Conservation (phyloP, 257 asterid genomes). For the Nicotiana sylvestris region DNA sequence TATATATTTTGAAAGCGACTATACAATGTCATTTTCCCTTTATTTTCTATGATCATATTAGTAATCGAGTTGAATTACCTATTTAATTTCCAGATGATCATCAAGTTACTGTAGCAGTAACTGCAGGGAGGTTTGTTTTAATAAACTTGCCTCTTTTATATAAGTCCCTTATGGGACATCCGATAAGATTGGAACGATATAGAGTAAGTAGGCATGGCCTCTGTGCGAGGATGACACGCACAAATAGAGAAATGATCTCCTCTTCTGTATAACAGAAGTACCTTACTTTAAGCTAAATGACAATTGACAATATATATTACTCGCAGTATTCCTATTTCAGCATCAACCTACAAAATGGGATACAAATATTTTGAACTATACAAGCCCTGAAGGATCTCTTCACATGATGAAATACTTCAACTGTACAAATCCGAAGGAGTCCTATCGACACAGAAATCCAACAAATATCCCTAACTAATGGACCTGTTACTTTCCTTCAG, state of each 20-base stretch:
- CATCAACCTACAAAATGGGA: background rate
- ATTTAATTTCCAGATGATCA: too few species aligned
- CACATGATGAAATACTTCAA: background rate
- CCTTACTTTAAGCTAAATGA: background rate
- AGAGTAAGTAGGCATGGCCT: background rate
- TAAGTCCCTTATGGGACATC: background rate
- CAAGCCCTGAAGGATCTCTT: background rate
- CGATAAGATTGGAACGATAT: background rate
- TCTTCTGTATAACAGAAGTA: background rate
- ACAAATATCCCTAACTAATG: background rate
- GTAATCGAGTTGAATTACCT: too few species aligned
- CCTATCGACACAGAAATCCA: background rate
- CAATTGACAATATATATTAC: background rate
- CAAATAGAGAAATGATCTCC: background rate
- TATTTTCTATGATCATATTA: too few species aligned
- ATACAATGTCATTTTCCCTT: too few species aligned
- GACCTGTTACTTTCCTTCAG: background rate
- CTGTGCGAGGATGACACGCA: background rate
- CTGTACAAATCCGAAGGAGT: conserved; percentile 1
- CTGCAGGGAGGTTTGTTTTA: too few species aligned
- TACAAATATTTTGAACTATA: background rate
- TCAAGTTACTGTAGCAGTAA: too few species aligned
- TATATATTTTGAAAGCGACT: too few species aligned
- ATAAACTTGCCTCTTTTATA: background rate
- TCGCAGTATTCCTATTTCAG: background rate